These are phyloP conservation scores for Suillus americanus DNA, from an alignment of 768 basidiomycete species.

Conservation along the genomic window DNA sequence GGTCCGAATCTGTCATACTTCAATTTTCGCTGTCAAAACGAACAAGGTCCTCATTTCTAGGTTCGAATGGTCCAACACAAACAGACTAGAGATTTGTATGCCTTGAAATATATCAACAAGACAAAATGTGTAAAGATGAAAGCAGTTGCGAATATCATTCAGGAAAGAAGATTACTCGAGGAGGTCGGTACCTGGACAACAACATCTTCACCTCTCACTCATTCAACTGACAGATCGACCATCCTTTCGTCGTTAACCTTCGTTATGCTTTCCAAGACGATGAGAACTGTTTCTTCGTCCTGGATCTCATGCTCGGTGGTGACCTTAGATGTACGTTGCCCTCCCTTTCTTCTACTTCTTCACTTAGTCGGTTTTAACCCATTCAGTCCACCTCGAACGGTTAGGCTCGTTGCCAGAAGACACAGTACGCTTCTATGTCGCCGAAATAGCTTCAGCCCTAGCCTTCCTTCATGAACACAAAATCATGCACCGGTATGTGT, in stretches of 20 bases:
- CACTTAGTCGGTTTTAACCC: background rate
- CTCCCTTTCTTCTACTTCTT: background rate
- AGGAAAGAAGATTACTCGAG: conserved; percentile 91
- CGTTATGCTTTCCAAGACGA: conserved; percentile 98
- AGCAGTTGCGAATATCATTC: conserved; percentile 95
- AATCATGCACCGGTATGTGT: conserved; percentile 90
- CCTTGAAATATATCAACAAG: conserved; percentile 99
- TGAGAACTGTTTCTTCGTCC: conserved; percentile 97
- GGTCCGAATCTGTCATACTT: conserved; percentile 43
- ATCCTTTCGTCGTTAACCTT: conserved; percentile 92
- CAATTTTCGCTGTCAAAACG: conserved; percentile 11
- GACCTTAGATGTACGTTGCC: conserved; percentile 83
- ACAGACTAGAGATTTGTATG: conserved; percentile 93
- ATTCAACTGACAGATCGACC: conserved; percentile 68
- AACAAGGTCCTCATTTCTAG: conserved; percentile 41
- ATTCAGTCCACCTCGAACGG: conserved; percentile 83
- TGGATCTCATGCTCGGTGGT: conserved; percentile 96
- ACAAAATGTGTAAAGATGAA: conserved; percentile 98
- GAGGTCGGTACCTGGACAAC: conserved; percentile 55
- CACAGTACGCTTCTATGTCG: conserved; percentile 83
- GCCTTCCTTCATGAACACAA: conserved; percentile 88
- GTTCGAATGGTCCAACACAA: conserved; percentile 99
- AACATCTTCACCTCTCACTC: background rate
- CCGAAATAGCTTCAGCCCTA: conserved; percentile 85
- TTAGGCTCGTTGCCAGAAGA: conserved; percentile 74